Evolutionary conservation across 2,329 filamentous ascomycete species (phyloP), one percentile per base, ranked within the genome.

Genomic region (Fusarium sterilihyphosum): DNA sequence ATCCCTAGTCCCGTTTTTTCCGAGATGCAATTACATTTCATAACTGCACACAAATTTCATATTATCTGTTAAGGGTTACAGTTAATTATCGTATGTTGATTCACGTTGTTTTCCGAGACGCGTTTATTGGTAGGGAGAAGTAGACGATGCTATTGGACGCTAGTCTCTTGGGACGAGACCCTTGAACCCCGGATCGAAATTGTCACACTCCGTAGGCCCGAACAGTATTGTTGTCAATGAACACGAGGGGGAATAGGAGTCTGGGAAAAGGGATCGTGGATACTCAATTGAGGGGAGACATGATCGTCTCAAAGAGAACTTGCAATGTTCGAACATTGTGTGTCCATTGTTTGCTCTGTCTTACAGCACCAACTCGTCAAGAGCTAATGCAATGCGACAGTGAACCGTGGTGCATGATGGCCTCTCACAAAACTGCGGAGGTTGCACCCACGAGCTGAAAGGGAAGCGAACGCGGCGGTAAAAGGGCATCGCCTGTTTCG

Each of bases 81-180:
- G 24, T 46, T 59, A n/a, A 53, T 65, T 20, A 60, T 52, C 61
- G 31, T 38, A 43, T 61, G 14, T 59, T 52, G 26, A 53, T 62
- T 71, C 63, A 74, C 63, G 62, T 73, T 71, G 63, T 43, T 61
- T 74, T 67, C 47, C 38, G 26, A 59, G 57, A 65, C 52, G 57
- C 73, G 68, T 65, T 49, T 57, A 74, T 73, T 75, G 68, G 60
- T 62, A 74, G 57, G 58, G 57, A 69, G 43, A 26, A 49, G 47
- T 24, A 41, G 37, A 9, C 17, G 49, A 44, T 66, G 26, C 35
- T 40, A 26, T 33, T 56, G 33, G 62, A 50, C 49, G 71, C 59
- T 75, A 58, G 73, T 56, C 35, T 60, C 43, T 35, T 47, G 20
- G 49, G 38, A 70, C 29, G 11, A 50, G 61, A 67, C 69, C 73